Conservation (phyloP, 441 rosid genomes). For the Erodium trifolium region DNA sequence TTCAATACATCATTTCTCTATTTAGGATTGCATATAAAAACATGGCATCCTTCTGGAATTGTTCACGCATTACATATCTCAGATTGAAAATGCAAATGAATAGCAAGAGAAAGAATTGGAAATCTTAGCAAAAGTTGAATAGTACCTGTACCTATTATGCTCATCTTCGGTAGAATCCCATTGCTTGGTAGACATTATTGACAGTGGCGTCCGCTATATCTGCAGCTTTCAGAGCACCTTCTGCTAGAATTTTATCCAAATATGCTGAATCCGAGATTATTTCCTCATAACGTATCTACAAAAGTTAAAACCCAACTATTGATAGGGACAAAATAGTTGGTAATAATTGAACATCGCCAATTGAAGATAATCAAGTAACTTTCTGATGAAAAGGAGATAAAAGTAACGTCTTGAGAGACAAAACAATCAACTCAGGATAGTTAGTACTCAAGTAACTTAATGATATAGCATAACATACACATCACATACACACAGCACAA, state of each 20-base stretch:
- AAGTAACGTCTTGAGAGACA: too few species aligned
- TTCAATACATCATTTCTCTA: too few species aligned
- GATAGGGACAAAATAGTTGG: slow-evolving; percentile 10
- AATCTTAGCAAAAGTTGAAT: too few species aligned
- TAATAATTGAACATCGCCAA: not conserved
- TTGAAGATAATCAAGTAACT: slow-evolving; percentile 6
- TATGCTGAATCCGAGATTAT: slow-evolving; percentile 55
- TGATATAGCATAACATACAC: too few species aligned
- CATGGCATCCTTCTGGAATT: too few species aligned
- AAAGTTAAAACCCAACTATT: slow-evolving; percentile 15
- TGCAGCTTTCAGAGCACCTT: slow-evolving; percentile 59
- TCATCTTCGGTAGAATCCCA: slow-evolving; percentile 64
- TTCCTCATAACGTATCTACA: slow-evolving; percentile 49
- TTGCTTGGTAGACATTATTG: slow-evolving; percentile 58
- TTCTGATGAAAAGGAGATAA: not conserved
- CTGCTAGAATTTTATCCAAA: slow-evolving; percentile 52
- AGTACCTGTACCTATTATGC: not conserved
- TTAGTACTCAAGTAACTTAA: too few species aligned
- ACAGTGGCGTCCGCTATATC: slow-evolving; percentile 61
- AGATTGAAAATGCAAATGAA: too few species aligned
- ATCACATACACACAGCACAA: too few species aligned
- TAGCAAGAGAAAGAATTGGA: too few species aligned
- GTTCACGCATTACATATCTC: too few species aligned
- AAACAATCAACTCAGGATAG: too few species aligned
- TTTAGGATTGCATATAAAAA: too few species aligned